These are phyloP conservation scores for Calonectria honghensis DNA, from an alignment of 2,329 filamentous ascomycete genomes.

Conservation along the genomic window DNA sequence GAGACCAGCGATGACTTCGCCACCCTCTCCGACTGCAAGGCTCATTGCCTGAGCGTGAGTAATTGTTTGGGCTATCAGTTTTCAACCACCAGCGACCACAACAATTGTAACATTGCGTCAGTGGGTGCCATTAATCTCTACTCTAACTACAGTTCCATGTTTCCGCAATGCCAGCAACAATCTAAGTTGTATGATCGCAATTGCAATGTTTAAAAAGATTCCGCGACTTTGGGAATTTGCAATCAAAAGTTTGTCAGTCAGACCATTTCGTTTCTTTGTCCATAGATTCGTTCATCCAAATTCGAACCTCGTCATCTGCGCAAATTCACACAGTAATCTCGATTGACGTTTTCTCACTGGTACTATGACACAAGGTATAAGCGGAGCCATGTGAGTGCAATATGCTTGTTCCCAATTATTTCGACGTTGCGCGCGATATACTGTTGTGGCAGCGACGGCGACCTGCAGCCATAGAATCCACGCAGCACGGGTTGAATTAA, in stretches of 20 bases:
- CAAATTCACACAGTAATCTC: background rate
- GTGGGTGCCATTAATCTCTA: constrained; percentile 1
- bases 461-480: background rate
- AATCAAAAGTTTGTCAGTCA: background rate
- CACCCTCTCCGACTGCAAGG: background rate
- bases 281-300: background rate
- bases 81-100: background rate
- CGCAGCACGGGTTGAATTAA: background rate
- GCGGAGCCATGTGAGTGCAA: background rate
- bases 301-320: background rate
- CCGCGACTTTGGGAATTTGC: background rate
- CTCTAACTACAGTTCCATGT: constrained; percentile 15
- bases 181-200: constrained; percentile 10
- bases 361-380: background rate
- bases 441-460: background rate
- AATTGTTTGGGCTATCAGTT: background rate
- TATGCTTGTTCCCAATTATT: background rate
- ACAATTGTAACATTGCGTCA: background rate
- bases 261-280: background rate
- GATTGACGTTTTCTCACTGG: background rate
- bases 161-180: constrained; percentile 13
- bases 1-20: background rate
- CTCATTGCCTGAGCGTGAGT: background rate
- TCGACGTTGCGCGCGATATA: background rate
- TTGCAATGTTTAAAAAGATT: constrained; percentile 1